Percentiles rank a stretch among this genome's conserved stretches.
phyloP scores from a whole-genome alignment of 2,329 filamentous ascomycete genomes.

The Sclerotiophoma versabilis region DNA sequence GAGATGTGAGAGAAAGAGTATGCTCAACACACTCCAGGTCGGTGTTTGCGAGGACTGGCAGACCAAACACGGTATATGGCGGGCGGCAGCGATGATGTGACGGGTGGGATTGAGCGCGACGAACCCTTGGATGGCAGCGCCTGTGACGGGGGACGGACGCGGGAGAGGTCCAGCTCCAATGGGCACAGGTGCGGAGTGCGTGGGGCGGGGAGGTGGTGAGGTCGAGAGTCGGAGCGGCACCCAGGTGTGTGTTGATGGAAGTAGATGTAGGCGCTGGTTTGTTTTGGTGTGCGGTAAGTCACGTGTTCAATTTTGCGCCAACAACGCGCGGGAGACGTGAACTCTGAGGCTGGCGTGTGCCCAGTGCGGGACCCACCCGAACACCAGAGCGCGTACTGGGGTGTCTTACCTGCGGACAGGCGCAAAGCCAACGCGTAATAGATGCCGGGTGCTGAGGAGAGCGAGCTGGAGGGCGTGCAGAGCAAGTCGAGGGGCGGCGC shows the following conservation, averaged over 20 bases:
- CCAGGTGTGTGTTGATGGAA: constrained; percentile 47
- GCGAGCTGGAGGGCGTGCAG: constrained; percentile 11
- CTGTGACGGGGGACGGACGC: constrained; percentile 35
- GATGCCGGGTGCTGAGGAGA: constrained; percentile 15
- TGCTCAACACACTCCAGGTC: constrained; percentile 31
- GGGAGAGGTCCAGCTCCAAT: constrained; percentile 44
- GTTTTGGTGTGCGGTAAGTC: constrained; percentile 41
- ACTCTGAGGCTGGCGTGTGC: constrained; percentile 40
- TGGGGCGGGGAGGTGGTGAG: constrained; percentile 22
- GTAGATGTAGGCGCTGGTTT: constrained; percentile 42
- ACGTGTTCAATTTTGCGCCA: constrained; percentile 26
- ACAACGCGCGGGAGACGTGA: constrained; percentile 38
- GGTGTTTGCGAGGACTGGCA: constrained; percentile 39
- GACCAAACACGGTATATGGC: constrained; percentile 41
- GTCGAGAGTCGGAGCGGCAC: constrained; percentile 36
- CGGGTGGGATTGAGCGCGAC: constrained; percentile 35
- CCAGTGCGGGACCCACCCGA: constrained; percentile 35
- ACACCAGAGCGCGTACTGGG: constrained; percentile 36
- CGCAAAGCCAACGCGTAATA: constrained; percentile 33
- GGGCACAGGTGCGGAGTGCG: constrained; percentile 33
- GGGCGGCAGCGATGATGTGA: constrained; percentile 44
- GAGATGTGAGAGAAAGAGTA: constrained; percentile 24
- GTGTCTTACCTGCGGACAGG: constrained; percentile 22
- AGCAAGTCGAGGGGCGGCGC: constrained; percentile 1
- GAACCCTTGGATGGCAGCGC: constrained; percentile 39